Base-by-base conservation (phyloP, 2,329 filamentous ascomycete species). In the Apiospora hydei region DNA sequence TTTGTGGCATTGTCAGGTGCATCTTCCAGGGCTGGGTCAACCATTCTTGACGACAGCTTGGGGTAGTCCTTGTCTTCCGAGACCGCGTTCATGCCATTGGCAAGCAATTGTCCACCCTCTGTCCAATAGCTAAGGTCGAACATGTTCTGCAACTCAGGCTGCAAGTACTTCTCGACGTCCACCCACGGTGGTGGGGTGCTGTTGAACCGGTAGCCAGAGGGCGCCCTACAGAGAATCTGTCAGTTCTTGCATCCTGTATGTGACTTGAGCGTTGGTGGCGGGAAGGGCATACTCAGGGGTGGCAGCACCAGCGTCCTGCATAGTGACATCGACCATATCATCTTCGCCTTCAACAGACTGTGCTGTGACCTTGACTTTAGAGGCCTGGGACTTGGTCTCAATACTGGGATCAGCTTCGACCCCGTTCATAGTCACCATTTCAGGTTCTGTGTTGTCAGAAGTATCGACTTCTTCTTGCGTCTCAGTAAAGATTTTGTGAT, bases 341-440 rank as follows among this genome's bases (percentile, higher is more conserved):
- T 98, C 95, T 80, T 98, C 96, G 13, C 94, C 93, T 80, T 95
- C 92, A 1, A 97, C 89, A 3, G 95, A 98, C 41, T 90, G 88
- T 64, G 94, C 92, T 72, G 92, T 89, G 67, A 98, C 87, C 78
- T 92, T 30, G 89, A 86, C 41, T 46, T 68, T 47, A 41, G 41
- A 30, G 43, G 41, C 24, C n/a, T 64, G 57, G 3, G 57, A n/a
- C 57, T 64, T 64, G 34, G 53, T 61, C 53, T 64, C 57, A 18
- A n/a, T 38, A 61, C 53, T 61, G 18, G 30, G 30, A 61, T 61
- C 53, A n/a, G 3, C 34, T 64, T 64, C 57, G 0, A 89, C 91
- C 26, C 85, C 86, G 21, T 86, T 91, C 71, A 91, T 90, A 14
- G 93, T 85, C 26, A 94, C 88, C 64, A 92, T 88, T 77, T 96